Evolutionary conservation across 139 green algal genomes (phyloP).

Genomic region (Chlamydomonas applanata): DNA sequence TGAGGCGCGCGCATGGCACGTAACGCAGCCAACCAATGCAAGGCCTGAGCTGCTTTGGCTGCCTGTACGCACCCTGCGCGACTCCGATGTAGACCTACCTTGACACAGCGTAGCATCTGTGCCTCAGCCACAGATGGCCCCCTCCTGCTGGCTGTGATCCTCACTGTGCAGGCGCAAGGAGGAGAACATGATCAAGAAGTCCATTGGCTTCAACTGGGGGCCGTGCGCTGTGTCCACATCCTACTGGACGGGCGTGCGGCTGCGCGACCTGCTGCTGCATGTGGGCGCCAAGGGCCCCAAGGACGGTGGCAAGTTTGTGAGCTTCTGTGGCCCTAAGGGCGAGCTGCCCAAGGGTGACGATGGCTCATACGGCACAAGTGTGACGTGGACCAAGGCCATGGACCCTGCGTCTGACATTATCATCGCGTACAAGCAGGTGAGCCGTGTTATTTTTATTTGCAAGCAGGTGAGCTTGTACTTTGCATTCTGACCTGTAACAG

Average conservation of each 20-base stretch:
- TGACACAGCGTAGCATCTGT: no score
- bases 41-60: no score
- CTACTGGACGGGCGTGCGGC: conserved; percentile 90
- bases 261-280: conserved; percentile 79
- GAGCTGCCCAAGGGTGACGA: conserved; percentile 82
- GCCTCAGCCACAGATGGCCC: no score
- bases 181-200: conserved; percentile 98
- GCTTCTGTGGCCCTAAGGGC: conserved; percentile 72
- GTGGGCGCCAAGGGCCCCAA: conserved; percentile 47
- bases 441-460: no score
- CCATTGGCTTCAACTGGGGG: conserved; percentile 78
- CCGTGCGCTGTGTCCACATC: conserved; percentile 63
- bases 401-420: conserved; percentile 74
- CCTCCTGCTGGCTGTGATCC: background rate
- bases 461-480: no score
- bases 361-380: conserved; percentile 67
- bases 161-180: conserved; percentile 81
- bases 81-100: no score
- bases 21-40: no score
- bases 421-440: conserved; percentile 71
- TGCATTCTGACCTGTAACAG: no score
- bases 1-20: background rate
- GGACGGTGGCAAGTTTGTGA: conserved; percentile 57
- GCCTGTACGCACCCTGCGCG: no score
- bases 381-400: conserved; percentile 51